Conservation (phyloP, 768 basidiomycete genomes). For the Kwoniella dejecticola region DNA sequence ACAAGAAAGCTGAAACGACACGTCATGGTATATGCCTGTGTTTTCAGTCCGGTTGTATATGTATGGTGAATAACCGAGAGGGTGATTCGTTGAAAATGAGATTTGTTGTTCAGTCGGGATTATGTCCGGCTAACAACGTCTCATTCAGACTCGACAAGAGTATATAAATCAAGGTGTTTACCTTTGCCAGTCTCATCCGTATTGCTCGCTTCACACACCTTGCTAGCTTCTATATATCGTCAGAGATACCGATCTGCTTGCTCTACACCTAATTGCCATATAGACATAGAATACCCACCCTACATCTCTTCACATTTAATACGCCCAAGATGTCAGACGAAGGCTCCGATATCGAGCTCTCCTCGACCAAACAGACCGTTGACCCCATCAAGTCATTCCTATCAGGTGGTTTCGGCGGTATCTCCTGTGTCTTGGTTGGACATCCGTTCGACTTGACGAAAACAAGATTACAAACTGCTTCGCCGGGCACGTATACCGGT, state of each 20-base stretch:
- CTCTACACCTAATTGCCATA: too few species aligned
- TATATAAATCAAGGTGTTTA: too few species aligned
- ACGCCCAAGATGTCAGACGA: conserved; percentile 44
- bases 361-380: conserved; percentile 44
- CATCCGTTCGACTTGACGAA: conserved; percentile 94
- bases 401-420: conserved; percentile 89
- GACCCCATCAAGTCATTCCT: conserved; percentile 75
- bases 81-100: neutral
- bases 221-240: neutral
- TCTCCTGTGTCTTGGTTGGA: conserved; percentile 62
- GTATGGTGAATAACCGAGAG: conserved; percentile 1
- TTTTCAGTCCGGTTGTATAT: neutral
- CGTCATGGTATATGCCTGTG: neutral
- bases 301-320: too few species aligned
- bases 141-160: neutral
- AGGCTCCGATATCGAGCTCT: conserved; percentile 34
- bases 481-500: conserved; percentile 83
- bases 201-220: too few species aligned
- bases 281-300: too few species aligned
- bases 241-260: neutral
- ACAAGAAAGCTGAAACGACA: neutral
- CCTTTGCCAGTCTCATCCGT: too few species aligned
- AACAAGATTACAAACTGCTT: conserved; percentile 79
- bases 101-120: neutral
- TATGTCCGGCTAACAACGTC: neutral